Evolutionary conservation across 2,329 filamentous ascomycete genomes (phyloP).

Genomic region (Bisporella sp.): DNA sequence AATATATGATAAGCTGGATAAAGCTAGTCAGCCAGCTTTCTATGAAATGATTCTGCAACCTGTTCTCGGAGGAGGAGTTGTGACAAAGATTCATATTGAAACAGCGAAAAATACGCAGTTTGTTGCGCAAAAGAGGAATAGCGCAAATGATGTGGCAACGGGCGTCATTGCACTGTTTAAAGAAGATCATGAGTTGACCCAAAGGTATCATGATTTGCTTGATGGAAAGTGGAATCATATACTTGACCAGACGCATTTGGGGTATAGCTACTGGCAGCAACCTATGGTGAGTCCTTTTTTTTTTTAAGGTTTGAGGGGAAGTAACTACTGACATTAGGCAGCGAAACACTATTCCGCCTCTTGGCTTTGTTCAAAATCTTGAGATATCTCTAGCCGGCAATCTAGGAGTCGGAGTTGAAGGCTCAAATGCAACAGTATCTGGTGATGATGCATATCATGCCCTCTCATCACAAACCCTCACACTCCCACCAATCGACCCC

Average conservation of each 20-base stretch:
- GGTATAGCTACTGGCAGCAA: constrained; percentile 57
- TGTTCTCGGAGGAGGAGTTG: constrained; percentile 47
- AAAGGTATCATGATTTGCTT: constrained; percentile 49
- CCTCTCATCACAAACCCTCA: constrained; percentile 45
- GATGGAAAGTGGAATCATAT: constrained; percentile 58
- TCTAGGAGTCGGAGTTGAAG: constrained; percentile 57
- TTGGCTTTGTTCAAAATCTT: constrained; percentile 50
- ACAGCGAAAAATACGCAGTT: constrained; percentile 47
- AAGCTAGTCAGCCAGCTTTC: constrained; percentile 47
- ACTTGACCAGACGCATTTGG: constrained; percentile 52
- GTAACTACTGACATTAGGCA: too few species aligned
- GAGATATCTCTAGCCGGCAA: constrained; percentile 54
- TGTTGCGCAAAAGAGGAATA: constrained; percentile 48
- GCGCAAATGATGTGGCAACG: constrained; percentile 46
- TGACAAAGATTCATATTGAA: constrained; percentile 46
- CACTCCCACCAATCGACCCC: constrained; percentile 48
- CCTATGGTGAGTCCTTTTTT: constrained; percentile 42
- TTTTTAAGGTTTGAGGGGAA: too few species aligned
- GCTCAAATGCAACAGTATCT: constrained; percentile 58
- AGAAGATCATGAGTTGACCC: constrained; percentile 49
- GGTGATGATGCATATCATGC: constrained; percentile 59
- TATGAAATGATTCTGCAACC: constrained; percentile 58
- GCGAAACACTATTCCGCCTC: constrained; percentile 54
- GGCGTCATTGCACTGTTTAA: constrained; percentile 46
- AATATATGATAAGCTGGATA: constrained; percentile 47